phyloP scores from a whole-genome alignment of 108 stramenopile genomes.

The Aurantiochytrium sp. region DNA sequence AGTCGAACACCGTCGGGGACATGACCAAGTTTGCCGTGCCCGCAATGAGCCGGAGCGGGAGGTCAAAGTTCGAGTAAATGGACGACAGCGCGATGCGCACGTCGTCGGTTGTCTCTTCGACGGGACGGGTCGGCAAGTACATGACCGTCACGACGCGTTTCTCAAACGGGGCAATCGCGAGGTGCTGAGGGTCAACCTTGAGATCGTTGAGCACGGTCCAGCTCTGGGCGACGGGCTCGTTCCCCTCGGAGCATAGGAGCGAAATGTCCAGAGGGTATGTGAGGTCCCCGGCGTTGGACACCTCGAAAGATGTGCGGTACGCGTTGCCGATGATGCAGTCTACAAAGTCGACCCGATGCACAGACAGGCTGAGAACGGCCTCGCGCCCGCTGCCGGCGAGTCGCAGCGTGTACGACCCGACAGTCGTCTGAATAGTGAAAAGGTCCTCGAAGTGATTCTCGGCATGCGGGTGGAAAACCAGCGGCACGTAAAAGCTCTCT shows the following conservation, averaged over 20 bases:
- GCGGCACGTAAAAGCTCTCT: background rate
- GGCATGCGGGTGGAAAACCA: background rate
- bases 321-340: conserved; percentile 22
- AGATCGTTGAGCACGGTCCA: background rate
- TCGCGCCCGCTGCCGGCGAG: background rate
- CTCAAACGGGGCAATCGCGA: background rate
- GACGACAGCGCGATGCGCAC: conserved; percentile 10
- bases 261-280: background rate
- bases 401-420: background rate
- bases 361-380: conserved; percentile 20
- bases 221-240: background rate
- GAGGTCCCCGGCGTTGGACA: conserved; percentile 4
- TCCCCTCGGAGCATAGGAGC: background rate
- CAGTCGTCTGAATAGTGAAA: conserved; percentile 5
- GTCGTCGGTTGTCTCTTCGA: background rate
- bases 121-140: background rate
- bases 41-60: background rate
- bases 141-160: background rate
- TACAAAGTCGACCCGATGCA: background rate
- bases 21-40: background rate
- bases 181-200: background rate
- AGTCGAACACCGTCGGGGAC: background rate
- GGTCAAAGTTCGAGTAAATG: conserved; percentile 12
- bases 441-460: background rate
- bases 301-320: background rate